Percentiles rank a stretch among this genome's conserved stretches.
Conservation (phyloP, 2,329 filamentous ascomycete species). For the Shiraia bambusicola region DNA sequence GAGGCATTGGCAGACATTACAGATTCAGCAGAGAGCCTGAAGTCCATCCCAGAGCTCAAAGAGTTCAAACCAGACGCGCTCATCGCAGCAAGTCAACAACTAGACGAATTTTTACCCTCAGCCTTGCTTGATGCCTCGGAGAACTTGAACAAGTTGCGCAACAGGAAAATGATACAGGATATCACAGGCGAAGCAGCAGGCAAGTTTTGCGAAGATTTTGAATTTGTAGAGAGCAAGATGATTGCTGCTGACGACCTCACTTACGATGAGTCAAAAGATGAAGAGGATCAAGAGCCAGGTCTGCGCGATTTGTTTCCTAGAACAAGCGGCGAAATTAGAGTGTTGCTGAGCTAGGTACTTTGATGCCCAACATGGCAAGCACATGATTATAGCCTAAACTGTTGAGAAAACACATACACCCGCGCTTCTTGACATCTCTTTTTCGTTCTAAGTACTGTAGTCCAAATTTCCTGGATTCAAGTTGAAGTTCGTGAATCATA, state of each 20-base stretch:
- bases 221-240: conserved; percentile 64
- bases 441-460: not conserved
- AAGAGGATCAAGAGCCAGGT: conserved; percentile 41
- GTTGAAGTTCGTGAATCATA: conserved; percentile 1
- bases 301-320: conserved; percentile 63
- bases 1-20: conserved; percentile 54
- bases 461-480: not conserved
- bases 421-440: not conserved
- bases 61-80: conserved; percentile 63
- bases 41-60: conserved; percentile 56
- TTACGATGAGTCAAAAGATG: conserved; percentile 36
- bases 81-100: conserved; percentile 67
- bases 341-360: conserved; percentile 57
- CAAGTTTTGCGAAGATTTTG: conserved; percentile 83
- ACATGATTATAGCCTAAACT: not conserved
- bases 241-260: conserved; percentile 59
- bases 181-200: conserved; percentile 83
- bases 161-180: conserved; percentile 68
- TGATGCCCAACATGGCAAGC: not conserved
- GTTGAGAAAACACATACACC: not conserved
- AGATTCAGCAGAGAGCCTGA: conserved; percentile 53
- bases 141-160: conserved; percentile 72
- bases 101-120: conserved; percentile 90
- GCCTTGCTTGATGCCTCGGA: conserved; percentile 90
- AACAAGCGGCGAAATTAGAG: conserved; percentile 64